A percentile compares a stretch with the other conserved stretches of the same genome.
These are phyloP conservation scores for Hysterangium stoloniferum DNA, from an alignment of 768 basidiomycete species.

Conservation along the genomic window DNA sequence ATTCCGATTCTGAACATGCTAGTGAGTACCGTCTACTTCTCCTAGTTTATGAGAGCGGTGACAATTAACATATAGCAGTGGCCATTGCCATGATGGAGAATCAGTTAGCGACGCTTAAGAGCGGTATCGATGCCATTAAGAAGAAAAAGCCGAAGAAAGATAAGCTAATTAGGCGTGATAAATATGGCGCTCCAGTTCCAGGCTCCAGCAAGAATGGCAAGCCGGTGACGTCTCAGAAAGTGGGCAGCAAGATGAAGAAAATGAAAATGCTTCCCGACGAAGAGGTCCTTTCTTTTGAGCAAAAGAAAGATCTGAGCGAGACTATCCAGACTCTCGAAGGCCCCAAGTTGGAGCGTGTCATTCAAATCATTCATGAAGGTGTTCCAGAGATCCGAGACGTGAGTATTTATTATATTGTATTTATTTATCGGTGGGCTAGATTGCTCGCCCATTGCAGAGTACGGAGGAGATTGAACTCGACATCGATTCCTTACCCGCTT, in stretches of 20 bases:
- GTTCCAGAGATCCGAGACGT: conserved; percentile 92
- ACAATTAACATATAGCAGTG: conserved; percentile 36
- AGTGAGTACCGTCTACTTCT: conserved; percentile 36
- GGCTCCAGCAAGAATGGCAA: conserved; percentile 40
- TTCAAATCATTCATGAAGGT: conserved; percentile 90
- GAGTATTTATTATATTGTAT: conserved; percentile 29
- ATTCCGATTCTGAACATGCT: conserved; percentile 43
- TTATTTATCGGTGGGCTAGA: conserved; percentile 11
- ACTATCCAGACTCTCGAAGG: conserved; percentile 85
- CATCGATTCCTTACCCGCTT: conserved; percentile 83
- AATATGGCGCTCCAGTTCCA: conserved; percentile 32
- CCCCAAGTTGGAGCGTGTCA: conserved; percentile 77
- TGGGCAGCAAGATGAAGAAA: conserved; percentile 40
- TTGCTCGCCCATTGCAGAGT: conserved; percentile 44
- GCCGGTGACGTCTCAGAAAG: conserved; percentile 43
- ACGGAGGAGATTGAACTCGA: conserved; percentile 98
- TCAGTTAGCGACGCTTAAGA: conserved; percentile 72
- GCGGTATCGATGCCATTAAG: conserved; percentile 59
- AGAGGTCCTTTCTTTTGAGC: conserved; percentile 84
- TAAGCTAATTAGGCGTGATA: conserved; percentile 67
- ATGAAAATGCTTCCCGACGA: conserved; percentile 59
- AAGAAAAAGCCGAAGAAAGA: conserved; percentile 44
- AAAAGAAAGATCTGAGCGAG: conserved; percentile 98
- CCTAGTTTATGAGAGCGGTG: conserved; percentile 4
- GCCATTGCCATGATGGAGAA: conserved; percentile 71